Conservation (phyloP, 768 basidiomycete species). For the Inosperma sp. region DNA sequence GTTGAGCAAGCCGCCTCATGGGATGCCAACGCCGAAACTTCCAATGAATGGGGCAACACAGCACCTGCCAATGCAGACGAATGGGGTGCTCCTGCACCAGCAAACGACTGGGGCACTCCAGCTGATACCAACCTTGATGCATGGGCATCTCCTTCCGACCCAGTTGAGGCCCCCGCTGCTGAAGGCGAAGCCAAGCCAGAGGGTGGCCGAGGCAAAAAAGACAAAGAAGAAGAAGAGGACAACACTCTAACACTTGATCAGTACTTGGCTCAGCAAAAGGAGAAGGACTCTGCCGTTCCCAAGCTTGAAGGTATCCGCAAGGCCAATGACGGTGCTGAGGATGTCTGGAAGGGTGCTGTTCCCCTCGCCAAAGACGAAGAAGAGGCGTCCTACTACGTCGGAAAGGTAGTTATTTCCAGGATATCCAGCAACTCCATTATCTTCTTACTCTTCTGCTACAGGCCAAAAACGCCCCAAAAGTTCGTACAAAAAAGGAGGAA, state of each 20-base stretch:
- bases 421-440: background rate
- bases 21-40: constrained; percentile 49
- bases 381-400: constrained; percentile 77
- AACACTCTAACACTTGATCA: constrained; percentile 93
- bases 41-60: constrained; percentile 36
- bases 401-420: constrained; percentile 61
- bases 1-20: constrained; percentile 68
- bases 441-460: constrained; percentile 27
- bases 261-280: constrained; percentile 80
- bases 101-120: constrained; percentile 32
- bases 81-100: background rate
- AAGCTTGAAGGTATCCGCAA: constrained; percentile 74
- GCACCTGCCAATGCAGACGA: too few relatives aligned
- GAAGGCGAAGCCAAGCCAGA: constrained; percentile 36
- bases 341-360: constrained; percentile 67
- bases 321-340: constrained; percentile 74
- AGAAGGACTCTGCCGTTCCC: constrained; percentile 56
- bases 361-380: constrained; percentile 64
- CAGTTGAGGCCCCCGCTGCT: too few relatives aligned
- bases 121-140: constrained; percentile 23
- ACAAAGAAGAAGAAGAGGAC: constrained; percentile 84
- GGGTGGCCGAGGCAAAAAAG: constrained; percentile 42
- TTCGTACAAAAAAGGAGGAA: constrained; percentile 77
- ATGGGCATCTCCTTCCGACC: too few relatives aligned
- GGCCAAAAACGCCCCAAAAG: constrained; percentile 63